Evolutionary conservation across 1,284 basidiomycete genomes (phyloP).

Genomic region (Puccinia polysora): DNA sequence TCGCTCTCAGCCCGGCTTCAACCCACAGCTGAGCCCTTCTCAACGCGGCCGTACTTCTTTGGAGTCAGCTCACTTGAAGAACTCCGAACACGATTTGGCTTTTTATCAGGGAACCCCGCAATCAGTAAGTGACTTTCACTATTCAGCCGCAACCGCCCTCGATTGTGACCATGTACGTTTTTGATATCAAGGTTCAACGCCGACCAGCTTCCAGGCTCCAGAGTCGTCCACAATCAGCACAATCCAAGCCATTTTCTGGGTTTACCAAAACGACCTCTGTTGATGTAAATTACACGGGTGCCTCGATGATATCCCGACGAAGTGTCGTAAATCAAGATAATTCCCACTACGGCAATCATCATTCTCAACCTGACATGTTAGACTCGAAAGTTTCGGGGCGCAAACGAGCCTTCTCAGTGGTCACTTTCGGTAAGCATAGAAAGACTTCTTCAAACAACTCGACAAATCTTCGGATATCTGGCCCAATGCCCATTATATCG

Average conservation of each 20-base stretch:
- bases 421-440: constrained; percentile 1
- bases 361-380: not conserved
- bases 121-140: too few relatives aligned
- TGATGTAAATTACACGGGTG: too few relatives aligned
- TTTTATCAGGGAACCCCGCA: too few relatives aligned
- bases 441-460: not conserved
- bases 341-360: not conserved
- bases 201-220: too few relatives aligned
- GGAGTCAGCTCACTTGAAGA: too few relatives aligned
- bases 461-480: not conserved
- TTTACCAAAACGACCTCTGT: too few relatives aligned
- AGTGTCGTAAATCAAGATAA: not conserved
- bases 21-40: not conserved
- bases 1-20: not conserved
- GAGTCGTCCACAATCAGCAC: too few relatives aligned
- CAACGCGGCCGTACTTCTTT: not conserved
- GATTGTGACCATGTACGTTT: too few relatives aligned
- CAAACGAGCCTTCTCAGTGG: constrained; percentile 26
- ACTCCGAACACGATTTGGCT: too few relatives aligned
- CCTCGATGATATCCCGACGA: not conserved
- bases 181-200: too few relatives aligned
- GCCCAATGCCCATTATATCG: not conserved
- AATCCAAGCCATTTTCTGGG: too few relatives aligned
- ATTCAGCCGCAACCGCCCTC: too few relatives aligned
- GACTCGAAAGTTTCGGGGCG: not conserved